Evolutionary conservation across 1,284 basidiomycete genomes (phyloP), one percentile per base, ranked within the genome.

Genomic region (Moesziomyces globuligerus): DNA sequence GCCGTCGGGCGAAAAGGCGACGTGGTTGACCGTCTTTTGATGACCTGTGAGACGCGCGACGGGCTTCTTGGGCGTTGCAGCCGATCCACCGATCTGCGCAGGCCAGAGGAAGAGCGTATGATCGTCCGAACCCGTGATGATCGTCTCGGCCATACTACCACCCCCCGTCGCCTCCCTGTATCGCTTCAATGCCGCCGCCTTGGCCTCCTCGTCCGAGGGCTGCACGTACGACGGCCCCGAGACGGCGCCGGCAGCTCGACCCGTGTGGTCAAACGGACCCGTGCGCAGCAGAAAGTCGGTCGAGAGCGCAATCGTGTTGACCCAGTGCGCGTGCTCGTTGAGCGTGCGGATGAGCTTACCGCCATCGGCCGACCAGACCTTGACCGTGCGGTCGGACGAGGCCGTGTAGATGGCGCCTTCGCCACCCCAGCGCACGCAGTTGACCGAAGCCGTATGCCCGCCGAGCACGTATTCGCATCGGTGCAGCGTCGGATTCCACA

Each of bases 301-400:
- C 78, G 93, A 95, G 53, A 98, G 87, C 2, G 95, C 90, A 44
- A 98, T 88, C 0, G 94, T 98, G 42, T 94, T 98, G 20, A 98
- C 95, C 95, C 94, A 98, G 81, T 98, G 96, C 0, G 94, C 94
- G 77, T 98, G 96, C 70, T 97, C 94, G 83, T 91, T 93, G 25
- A 98, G 85, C 1, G 89, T 90, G 34, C 87, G 83, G 34, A 86
- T 85, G 32, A 87, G 81, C 75, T 86, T 87, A n/a, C 87, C 87
- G 75, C 86, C 87, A 43, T 90, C 89, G 24, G 90, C 90, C 81
- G 93, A 91, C 95, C 95, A 98, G 42, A 98, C 88, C 72, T 93
- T 89, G 49, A 98, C 92, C 1, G 93, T 96, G 13, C 94, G 86
- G 85, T 98, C 95, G 60, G 91, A 94, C 58, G 91, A 91, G 7